A percentile compares a stretch with the other conserved stretches of the same genome.
Conservation (phyloP, 805 yeast species). For the Yueomyces sp. region DNA sequence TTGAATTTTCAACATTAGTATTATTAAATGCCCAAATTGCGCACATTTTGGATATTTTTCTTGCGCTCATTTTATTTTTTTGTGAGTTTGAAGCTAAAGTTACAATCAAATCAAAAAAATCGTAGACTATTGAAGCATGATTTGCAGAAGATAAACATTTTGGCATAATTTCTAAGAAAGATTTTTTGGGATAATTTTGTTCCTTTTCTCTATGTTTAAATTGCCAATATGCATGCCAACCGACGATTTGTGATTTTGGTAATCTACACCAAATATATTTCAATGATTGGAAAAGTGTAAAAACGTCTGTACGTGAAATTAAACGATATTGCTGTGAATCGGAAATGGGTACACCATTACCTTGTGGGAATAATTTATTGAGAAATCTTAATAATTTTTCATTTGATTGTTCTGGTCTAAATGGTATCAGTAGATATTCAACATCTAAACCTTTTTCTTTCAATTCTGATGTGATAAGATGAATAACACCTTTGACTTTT, state of each 20-base stretch:
- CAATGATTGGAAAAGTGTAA: constrained; percentile 57
- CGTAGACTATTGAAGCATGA: constrained; percentile 82
- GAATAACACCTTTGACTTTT: constrained; percentile 54
- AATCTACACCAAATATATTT: constrained; percentile 82
- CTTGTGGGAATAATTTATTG: constrained; percentile 44
- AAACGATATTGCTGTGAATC: constrained; percentile 29
- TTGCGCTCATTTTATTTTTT: constrained; percentile 64
- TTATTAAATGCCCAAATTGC: constrained; percentile 77
- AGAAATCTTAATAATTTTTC: constrained; percentile 44
- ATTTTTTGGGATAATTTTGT: constrained; percentile 52
- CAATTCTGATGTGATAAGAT: constrained; percentile 56
- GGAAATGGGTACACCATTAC: constrained; percentile 32
- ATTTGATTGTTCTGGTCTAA: constrained; percentile 57
- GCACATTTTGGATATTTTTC: constrained; percentile 68
- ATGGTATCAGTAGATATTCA: constrained; percentile 66
- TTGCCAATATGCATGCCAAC: constrained; percentile 72
- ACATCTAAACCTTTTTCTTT: constrained; percentile 58
- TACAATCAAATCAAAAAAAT: constrained; percentile 69
- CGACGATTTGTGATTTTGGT: constrained; percentile 66
- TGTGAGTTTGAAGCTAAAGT: constrained; percentile 68
- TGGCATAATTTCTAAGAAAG: constrained; percentile 76
- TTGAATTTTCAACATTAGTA: too few species aligned
- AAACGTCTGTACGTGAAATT: constrained; percentile 45
- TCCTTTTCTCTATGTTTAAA: constrained; percentile 54
- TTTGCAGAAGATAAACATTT: constrained; percentile 70